These are phyloP conservation scores for Cylindrotheca closterium DNA, from an alignment of 108 stramenopile species.

Conservation along the genomic window DNA sequence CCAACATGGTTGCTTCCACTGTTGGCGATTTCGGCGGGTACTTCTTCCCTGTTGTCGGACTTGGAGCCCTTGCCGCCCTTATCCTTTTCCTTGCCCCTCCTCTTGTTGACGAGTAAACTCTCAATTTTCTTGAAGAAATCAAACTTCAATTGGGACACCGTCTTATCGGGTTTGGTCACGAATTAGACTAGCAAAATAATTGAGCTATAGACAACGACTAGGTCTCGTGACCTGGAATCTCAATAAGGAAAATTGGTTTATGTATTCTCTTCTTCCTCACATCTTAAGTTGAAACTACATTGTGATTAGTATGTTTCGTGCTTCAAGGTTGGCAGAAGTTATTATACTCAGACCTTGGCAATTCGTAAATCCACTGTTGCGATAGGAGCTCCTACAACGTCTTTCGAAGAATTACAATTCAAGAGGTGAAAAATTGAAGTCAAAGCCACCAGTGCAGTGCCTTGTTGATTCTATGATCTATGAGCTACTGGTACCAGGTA, in stretches of 20 bases:
- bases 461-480: too few species aligned
- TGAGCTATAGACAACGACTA: neutral
- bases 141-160: slow-evolving; percentile 5
- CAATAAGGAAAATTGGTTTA: neutral
- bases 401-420: neutral
- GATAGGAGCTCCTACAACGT: neutral
- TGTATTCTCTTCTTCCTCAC: too few species aligned
- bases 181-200: neutral
- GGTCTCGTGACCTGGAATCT: neutral
- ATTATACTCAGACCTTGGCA: too few species aligned
- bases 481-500: too few species aligned
- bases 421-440: too few species aligned
- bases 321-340: too few species aligned
- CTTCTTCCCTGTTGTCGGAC: slow-evolving; percentile 81
- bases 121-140: neutral
- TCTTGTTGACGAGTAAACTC: slow-evolving; percentile 67
- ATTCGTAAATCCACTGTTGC: too few species aligned
- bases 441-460: too few species aligned
- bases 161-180: slow-evolving; percentile 1
- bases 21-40: slow-evolving; percentile 70
- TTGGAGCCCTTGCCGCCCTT: slow-evolving; percentile 67
- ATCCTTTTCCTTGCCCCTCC: slow-evolving; percentile 88
- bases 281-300: too few species aligned
- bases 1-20: slow-evolving; percentile 73
- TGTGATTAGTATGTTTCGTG: too few species aligned